Evolutionary conservation across 768 basidiomycete species (phyloP), one percentile per base, ranked within the genome.

Genomic region (Saitozyma sp.): DNA sequence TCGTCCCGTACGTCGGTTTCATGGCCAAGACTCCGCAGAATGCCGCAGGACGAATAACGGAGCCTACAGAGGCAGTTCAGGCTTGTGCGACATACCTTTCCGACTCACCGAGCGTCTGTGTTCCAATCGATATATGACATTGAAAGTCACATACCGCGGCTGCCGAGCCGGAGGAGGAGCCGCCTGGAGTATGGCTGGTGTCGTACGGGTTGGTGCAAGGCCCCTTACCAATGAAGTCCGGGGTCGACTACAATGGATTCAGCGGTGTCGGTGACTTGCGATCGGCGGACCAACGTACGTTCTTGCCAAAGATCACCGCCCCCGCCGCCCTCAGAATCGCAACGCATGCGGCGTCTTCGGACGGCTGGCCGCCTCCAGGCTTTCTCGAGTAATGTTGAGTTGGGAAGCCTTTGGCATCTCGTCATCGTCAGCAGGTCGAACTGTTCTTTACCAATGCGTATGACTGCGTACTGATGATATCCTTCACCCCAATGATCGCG

Each of bases 131-230:
- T n/a, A 76, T 42, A 0, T 66, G 67, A 37, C 58, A 55, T 59
- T 78, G 75, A 56, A 64, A 70, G 54, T 78, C 77, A 16, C 66
- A 66, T 3, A 78, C 75, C 0, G 63, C 71, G 0, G 75, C 77
- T 48, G 66, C 75, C 5, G 71, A 73, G 1, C 77, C 77, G 5
- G 73, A 73, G 0, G 73, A 75, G 8, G 65, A 68, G 1, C 75
- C 75, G 3, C 77, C 77, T 8, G 77, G 73, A 0, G 73, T 70
- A 2, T 66, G 63, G 9, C 38, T 53, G 1, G 62, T 19, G 57
- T 76, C 68, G 60, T 71, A 66, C 19, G 77, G 67, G 61, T 73
- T 75, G 43, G 43, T 9, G 43, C 43, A 9, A 45, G 9, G 43
- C 9, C 43, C 43, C 9, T 9, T 45, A 45, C 9, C 43, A 45